Base-by-base conservation (phyloP, 2,329 filamentous ascomycete species). In the Fusarium sp. region DNA sequence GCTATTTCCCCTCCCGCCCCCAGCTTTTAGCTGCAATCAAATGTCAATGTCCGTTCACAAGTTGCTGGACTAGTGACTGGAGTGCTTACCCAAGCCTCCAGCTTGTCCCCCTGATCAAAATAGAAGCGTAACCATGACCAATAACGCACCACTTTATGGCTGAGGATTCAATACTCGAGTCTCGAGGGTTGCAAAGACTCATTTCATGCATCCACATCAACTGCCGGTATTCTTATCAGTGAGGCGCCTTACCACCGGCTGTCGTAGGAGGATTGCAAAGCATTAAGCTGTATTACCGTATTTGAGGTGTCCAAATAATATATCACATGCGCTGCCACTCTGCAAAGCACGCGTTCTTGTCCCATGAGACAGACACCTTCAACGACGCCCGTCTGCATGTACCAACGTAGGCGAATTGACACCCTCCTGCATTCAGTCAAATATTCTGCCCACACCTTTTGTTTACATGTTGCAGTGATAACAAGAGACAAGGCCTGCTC, bases 191-290 rank as follows among this genome's bases (percentile, higher is more conserved):
- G 51, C 57, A 61, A 49, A 51, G 41, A 42, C 37, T 39, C 23
- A 21, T 40, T 56, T 20, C 27, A 49, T 64, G 51, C 63, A 69
- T 56, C 58, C 61, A 61, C 56, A 50, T 49, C 58, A 72, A 72
- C 58, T 72, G 63, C 70, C 70, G 68, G 45, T 58, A 35, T 39
- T 45, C 46, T 54, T 43, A 36, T 47, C 41, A 64, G 47, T 45
- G 46, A 47, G 36, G 39, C 47, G 48, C 40, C 48, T 49, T 59
- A 56, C 58, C 43, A 67, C 49, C 42, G 56, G 40, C 41, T 49
- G 40, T 46, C 47, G 47, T 40, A 55, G 46, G 37, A 27, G 43
- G 29, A 55, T 58, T 48, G 27, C 57, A 37, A 40, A 29, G 13
- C 20, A 39, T 31, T 48, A 21, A 57, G 23, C 20, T 50, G 31